phyloP scores from a whole-genome alignment of 768 basidiomycete genomes.

The Kwoniella europaea region DNA sequence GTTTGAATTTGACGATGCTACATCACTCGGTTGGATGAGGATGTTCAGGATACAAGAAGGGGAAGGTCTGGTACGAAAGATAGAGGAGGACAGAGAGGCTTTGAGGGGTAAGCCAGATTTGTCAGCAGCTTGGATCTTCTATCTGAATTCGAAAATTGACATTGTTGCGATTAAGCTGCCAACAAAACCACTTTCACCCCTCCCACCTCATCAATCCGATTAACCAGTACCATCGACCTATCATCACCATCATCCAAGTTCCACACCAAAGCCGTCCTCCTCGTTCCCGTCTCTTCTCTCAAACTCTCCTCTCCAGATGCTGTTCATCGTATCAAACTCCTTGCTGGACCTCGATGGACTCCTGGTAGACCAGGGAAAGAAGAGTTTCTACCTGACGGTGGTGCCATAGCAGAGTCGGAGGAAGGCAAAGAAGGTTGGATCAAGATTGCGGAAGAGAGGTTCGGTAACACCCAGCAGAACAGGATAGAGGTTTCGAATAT shows the following conservation, averaged over 20 bases:
- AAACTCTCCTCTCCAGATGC: conserved; percentile 70
- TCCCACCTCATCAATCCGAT: conserved; percentile 62
- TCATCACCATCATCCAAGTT: conserved; percentile 76
- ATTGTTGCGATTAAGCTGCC: conserved; percentile 64
- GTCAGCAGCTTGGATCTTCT: too few species aligned
- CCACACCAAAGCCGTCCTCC: conserved; percentile 71
- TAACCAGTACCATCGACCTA: conserved; percentile 70
- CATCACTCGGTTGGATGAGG: conserved; percentile 72
- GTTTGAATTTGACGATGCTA: conserved; percentile 67
- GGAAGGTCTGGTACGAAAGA: conserved; percentile 78
- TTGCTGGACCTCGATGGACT: conserved; percentile 88
- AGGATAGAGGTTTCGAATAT: conserved; percentile 91
- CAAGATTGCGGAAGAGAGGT: conserved; percentile 89
- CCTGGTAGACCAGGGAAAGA: conserved; percentile 58
- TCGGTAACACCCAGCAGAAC: conserved; percentile 80
- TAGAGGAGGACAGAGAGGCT: conserved; percentile 86
- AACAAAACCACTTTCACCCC: conserved; percentile 74
- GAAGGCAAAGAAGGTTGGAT: conserved; percentile 72
- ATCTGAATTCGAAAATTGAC: conserved; percentile 8
- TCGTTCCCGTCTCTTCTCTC: conserved; percentile 74
- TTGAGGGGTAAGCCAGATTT: conserved; percentile 69
- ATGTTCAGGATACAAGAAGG: conserved; percentile 75
- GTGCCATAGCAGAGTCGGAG: conserved; percentile 1
- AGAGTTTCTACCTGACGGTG: conserved; percentile 21
- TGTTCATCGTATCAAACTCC: conserved; percentile 80